phyloP scores from a whole-genome alignment of 2,329 filamentous ascomycete species.

The Fusarium sp. region DNA sequence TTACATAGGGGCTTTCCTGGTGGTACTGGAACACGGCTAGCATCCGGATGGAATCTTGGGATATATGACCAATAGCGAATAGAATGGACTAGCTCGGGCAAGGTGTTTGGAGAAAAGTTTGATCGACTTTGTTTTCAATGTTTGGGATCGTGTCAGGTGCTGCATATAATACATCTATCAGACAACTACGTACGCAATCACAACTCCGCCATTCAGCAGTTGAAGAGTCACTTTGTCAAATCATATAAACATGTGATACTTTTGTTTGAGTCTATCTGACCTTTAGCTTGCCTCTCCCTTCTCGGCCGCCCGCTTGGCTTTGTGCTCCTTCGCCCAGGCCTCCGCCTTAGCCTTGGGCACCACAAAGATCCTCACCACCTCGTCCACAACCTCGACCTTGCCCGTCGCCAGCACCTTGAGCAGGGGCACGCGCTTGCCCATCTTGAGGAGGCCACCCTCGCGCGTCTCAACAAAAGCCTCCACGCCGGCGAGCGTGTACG shows the following conservation, averaged over 20 bases:
- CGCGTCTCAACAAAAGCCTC: conserved; percentile 93
- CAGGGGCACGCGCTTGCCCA: conserved; percentile 87
- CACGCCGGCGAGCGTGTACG: conserved; percentile 77
- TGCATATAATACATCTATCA: conserved; percentile 19
- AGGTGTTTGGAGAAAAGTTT: conserved; percentile 13
- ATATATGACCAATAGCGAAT: conserved; percentile 38
- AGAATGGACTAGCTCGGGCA: conserved; percentile 36
- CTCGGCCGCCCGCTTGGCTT: conserved; percentile 76
- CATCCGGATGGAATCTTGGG: conserved; percentile 10
- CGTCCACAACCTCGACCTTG: conserved; percentile 90
- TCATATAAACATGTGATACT: conserved; percentile 23
- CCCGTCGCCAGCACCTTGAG: conserved; percentile 82
- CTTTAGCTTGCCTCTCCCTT: conserved; percentile 48
- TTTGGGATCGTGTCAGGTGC: not conserved
- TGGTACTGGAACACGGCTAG: not conserved
- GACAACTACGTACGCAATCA: conserved; percentile 12
- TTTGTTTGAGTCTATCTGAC: conserved; percentile 14
- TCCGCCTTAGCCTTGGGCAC: conserved; percentile 80
- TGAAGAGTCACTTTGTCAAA: conserved; percentile 10
- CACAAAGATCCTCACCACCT: conserved; percentile 85
- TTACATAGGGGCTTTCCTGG: not conserved
- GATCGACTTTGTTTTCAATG: conserved; percentile 8
- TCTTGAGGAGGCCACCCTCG: conserved; percentile 86
- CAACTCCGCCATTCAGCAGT: conserved; percentile 21
- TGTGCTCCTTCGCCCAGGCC: conserved; percentile 89